Percentiles rank a stretch among this genome's conserved stretches.
These are phyloP conservation scores for Yamadazyma pseudoaaseri DNA, from an alignment of 1,139 yeast species.

Conservation along the genomic window DNA sequence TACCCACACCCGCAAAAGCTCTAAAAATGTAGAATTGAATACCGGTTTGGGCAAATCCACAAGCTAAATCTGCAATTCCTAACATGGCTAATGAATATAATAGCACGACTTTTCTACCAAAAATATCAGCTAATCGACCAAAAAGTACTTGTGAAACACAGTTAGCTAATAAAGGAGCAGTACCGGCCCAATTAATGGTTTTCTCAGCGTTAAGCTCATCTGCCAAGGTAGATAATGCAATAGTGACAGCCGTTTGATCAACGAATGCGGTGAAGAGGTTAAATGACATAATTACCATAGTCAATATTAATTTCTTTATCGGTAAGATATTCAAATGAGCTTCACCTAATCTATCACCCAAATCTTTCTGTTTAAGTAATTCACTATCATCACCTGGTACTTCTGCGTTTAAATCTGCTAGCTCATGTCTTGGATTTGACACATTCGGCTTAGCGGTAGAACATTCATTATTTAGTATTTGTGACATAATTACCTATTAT, in stretches of 20 bases:
- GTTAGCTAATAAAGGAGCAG: conserved; percentile 45
- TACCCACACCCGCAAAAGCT: conserved; percentile 46
- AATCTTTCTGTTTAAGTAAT: conserved; percentile 9
- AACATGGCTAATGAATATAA: conserved; percentile 29
- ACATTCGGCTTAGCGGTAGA: too few species aligned
- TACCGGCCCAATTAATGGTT: conserved; percentile 52
- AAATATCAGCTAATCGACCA: conserved; percentile 43
- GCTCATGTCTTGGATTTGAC: too few species aligned
- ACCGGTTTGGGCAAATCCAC: conserved; percentile 42
- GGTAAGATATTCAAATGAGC: conserved; percentile 37
- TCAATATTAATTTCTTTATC: conserved; percentile 26
- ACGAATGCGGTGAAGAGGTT: conserved; percentile 28
- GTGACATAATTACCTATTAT: too few species aligned
- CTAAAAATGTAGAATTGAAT: conserved; percentile 41
- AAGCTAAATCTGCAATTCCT: conserved; percentile 38
- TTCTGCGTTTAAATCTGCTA: too few species aligned
- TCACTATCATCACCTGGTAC: too few species aligned
- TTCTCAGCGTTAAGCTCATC: conserved; percentile 34
- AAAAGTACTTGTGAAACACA: conserved; percentile 44
- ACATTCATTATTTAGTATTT: too few species aligned
- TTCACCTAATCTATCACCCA: conserved; percentile 35
- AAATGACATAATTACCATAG: conserved; percentile 26
- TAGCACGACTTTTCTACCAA: conserved; percentile 42
- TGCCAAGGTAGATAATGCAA: conserved; percentile 36
- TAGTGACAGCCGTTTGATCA: conserved; percentile 45